Base-by-base conservation (phyloP, 164 flowering plant species). In the Litsea cubeba region DNA sequence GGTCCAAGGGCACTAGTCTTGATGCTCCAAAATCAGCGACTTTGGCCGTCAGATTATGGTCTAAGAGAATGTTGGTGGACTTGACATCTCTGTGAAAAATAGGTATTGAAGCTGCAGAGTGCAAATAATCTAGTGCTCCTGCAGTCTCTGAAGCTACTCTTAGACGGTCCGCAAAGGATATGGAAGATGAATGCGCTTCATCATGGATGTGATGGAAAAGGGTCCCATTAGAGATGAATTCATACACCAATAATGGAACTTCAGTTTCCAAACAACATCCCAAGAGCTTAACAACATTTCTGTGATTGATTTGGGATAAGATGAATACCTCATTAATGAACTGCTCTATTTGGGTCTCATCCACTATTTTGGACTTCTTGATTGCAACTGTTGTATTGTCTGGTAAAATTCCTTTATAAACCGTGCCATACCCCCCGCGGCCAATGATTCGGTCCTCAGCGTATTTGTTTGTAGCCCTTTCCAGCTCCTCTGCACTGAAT, bases 11-110 rank as follows among this genome's bases (percentile, higher is more conserved):
- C 25, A 66, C 46, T 25, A 30, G 57, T n/a, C 74, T 57, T 60
- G 66, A 62, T 25, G 66, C 65, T 40, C 64, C 74, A 60, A 71
- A 84, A 72, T 86, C 86, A 2, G 87, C 68, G 3, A 84, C 87
- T 70, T 84, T 86, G 0, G 89, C 82, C 0, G 71, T 77, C 65
- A 58, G 78, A 20, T 69, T 69, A 5, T 78, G 78, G 25, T 84
- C 85, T n/a, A 85, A 62, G 12, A 86, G 82, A 65, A 86, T 80
- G 30, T 86, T 86, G n/a, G 82, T n/a, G 6, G 84, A 63, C 68
- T 82, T 86, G 40, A 84, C 66, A 58, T 86, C 88, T 68, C 88
- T 75, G 60, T 86, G 88, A 23, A 81, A 63, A 7, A 86, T 81
- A 0, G 87, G 86, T 20, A 69, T 63, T 1, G 82, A 80, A 60